Conservation (phyloP, 2,329 filamentous ascomycete species). For the Leptographium flavum region DNA sequence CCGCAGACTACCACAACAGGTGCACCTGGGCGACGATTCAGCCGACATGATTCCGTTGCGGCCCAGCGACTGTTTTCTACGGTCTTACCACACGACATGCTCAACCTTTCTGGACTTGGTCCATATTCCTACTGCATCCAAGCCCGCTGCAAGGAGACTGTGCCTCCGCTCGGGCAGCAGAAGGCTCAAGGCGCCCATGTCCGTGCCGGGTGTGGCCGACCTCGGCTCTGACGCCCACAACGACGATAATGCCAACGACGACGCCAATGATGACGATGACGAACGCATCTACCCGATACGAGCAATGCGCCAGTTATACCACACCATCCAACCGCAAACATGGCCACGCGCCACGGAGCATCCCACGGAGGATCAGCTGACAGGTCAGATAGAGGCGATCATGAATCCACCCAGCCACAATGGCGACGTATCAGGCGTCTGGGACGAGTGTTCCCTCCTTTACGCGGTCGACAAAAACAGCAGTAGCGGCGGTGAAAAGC, state of each 20-base stretch:
- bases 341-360: conserved; percentile 23
- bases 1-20: conserved; percentile 19
- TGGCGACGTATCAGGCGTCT: conserved; percentile 24
- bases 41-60: conserved; percentile 28
- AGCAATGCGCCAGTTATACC: conserved; percentile 14
- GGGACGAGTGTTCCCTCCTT: conserved; percentile 33
- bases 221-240: too few relatives aligned
- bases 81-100: conserved; percentile 37
- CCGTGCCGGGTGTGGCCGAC: not conserved
- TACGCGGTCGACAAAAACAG: conserved; percentile 25
- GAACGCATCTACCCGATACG: conserved; percentile 8
- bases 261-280: not conserved
- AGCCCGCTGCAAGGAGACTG: conserved; percentile 22
- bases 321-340: conserved; percentile 12
- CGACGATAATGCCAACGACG: not conserved
- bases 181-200: conserved; percentile 15
- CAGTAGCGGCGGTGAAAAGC: not conserved
- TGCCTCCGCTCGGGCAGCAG: conserved; percentile 30
- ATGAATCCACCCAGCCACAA: conserved; percentile 23
- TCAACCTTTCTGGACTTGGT: conserved; percentile 46
- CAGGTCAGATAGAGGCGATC: too few relatives aligned
- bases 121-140: conserved; percentile 29
- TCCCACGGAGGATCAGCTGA: too few relatives aligned
- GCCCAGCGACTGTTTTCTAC: conserved; percentile 37
- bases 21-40: conserved; percentile 34